These are phyloP conservation scores for Pseudogymnoascus sp. DNA, from an alignment of 2,329 filamentous ascomycete species.

Conservation along the genomic window DNA sequence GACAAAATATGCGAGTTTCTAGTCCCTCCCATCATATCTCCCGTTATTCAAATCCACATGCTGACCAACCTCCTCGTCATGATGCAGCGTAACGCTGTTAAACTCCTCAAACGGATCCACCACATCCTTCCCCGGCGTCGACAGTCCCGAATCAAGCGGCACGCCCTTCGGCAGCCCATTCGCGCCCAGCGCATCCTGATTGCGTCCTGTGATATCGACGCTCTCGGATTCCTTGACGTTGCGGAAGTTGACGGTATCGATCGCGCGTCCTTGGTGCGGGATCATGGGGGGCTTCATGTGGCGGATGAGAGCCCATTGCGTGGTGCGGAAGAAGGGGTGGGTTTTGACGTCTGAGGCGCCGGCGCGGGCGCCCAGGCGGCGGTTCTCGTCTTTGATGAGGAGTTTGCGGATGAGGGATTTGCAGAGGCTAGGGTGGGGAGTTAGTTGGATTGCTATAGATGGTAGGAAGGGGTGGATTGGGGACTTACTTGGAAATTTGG, in stretches of 20 bases:
- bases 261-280: constrained; percentile 78
- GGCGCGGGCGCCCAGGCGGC: constrained; percentile 84
- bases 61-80: constrained; percentile 63
- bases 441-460: neutral
- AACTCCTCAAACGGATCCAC: constrained; percentile 96
- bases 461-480: constrained; percentile 27
- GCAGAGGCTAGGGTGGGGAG: constrained; percentile 60
- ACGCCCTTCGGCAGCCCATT: constrained; percentile 59
- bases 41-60: constrained; percentile 10
- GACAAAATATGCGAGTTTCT: neutral
- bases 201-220: constrained; percentile 68
- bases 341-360: constrained; percentile 95
- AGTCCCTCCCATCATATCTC: constrained; percentile 4
- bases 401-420: constrained; percentile 95
- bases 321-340: constrained; percentile 92
- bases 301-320: constrained; percentile 92
- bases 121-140: constrained; percentile 75
- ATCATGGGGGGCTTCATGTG: constrained; percentile 98
- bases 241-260: constrained; percentile 94
- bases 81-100: constrained; percentile 94
- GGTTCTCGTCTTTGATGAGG: constrained; percentile 94
- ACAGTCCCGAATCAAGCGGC: constrained; percentile 75
- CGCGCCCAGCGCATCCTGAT: constrained; percentile 35
- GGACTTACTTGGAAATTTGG: constrained; percentile 81
- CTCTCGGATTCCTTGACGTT: constrained; percentile 97